Evolutionary conservation across 176 grass and related monocot species (phyloP).

Genomic region (Ensete glaucum): DNA sequence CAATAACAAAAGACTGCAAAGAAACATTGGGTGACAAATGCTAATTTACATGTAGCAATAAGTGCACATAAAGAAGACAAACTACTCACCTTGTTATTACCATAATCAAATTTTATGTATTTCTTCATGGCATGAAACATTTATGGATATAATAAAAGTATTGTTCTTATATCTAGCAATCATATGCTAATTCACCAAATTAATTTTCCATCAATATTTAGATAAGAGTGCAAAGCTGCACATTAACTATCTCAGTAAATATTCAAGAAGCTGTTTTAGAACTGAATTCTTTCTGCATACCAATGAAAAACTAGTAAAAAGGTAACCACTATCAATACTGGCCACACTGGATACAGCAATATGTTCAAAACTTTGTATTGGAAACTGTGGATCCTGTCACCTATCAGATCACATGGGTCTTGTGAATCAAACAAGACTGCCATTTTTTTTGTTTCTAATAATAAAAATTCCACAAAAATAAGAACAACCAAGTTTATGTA

Average conservation of each 20-base stretch:
- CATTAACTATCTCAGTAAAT: neutral
- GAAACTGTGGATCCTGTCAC: neutral
- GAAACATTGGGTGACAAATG: too few species aligned
- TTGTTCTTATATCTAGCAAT: neutral
- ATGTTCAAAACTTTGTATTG: neutral
- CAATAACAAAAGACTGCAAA: too few species aligned
- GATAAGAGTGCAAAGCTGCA: neutral
- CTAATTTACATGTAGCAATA: too few species aligned
- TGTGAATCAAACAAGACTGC: too few species aligned
- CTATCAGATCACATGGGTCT: neutral
- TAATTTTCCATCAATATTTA: neutral
- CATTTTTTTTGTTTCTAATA: too few species aligned
- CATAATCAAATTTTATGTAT: too few species aligned
- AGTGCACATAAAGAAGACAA: too few species aligned
- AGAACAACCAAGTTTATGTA: too few species aligned
- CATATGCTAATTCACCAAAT: neutral
- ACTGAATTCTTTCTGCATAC: neutral
- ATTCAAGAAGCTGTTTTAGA: neutral
- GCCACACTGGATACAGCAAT: neutral
- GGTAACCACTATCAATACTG: neutral
- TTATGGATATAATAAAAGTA: neutral
- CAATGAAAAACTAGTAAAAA: neutral
- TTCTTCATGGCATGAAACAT: too few species aligned
- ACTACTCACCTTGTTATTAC: too few species aligned
- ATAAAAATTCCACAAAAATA: too few species aligned